Conservation (phyloP, 495 filamentous ascomycete genomes). For the Aspergillus conjunctus region DNA sequence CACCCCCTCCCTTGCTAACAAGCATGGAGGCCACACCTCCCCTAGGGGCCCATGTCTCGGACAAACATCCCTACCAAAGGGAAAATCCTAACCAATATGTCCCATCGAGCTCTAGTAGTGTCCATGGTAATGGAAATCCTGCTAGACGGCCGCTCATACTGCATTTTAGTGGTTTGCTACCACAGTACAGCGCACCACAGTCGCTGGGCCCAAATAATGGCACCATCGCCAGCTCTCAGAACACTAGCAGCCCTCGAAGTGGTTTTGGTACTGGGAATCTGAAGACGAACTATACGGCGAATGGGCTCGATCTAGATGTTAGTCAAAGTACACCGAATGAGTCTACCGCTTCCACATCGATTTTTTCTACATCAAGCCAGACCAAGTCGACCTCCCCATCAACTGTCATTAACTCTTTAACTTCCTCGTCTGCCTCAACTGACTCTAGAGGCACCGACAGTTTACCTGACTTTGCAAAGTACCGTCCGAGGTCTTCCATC, state of each 20-base stretch:
- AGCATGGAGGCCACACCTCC: constrained; percentile 19
- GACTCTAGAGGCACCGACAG: constrained; percentile 16
- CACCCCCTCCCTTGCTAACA: background rate
- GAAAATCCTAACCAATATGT: constrained; percentile 16
- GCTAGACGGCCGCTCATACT: constrained; percentile 4
- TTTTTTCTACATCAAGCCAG: constrained; percentile 14
- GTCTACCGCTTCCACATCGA: constrained; percentile 31
- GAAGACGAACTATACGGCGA: constrained; percentile 17
- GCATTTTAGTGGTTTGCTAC: constrained; percentile 5
- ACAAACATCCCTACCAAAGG: constrained; percentile 19
- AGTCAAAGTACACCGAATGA: constrained; percentile 33
- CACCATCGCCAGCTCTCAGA: background rate
- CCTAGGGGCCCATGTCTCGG: constrained; percentile 19
- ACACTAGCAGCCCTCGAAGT: background rate
- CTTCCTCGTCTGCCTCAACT: constrained; percentile 23
- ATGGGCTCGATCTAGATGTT: constrained; percentile 26
- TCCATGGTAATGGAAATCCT: constrained; percentile 8
- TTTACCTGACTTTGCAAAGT: constrained; percentile 34
- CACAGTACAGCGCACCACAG: background rate
- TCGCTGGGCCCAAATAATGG: background rate
- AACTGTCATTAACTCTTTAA: constrained; percentile 21
- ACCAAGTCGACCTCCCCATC: constrained; percentile 39
- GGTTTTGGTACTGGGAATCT: constrained; percentile 14
- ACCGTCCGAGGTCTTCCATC: constrained; percentile 74
- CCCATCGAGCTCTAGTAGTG: constrained; percentile 6